Evolutionary conservation across 257 asterid genomes (phyloP), one percentile per base, ranked within the genome.

Genomic region (Gynochthodes officinalis): DNA sequence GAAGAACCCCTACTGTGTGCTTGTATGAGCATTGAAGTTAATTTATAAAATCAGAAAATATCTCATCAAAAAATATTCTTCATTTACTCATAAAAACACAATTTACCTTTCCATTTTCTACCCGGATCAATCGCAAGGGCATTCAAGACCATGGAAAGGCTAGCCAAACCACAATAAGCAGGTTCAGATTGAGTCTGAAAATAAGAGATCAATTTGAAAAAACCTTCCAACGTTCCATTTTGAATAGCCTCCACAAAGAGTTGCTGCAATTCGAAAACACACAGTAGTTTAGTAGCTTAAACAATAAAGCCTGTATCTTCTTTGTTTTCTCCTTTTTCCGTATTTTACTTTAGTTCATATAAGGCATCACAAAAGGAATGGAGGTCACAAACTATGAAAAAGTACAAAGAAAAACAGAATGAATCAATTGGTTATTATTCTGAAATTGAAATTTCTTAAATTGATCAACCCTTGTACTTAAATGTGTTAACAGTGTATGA

Each of bases 141-240:
- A 67, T 95, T 95, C 85, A 95, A 84, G 81, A 92, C 97, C 99
- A 95, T 90, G 30, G 98, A 89, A 82, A 95, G 95, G 88, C 98
- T 92, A 77, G 99, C 99, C 88, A 95, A 77, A 61, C 99, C 99
- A 82, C 99, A 95, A 71, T 84, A 95, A 65, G 99, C 97, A 77
- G 99, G 98, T 82, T 95, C 99, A 58, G 99, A 95, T 73, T 95
- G 99, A 71, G 99, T 95, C 86, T 95, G 98, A 82, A 95, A 95
- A 87, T 87, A 86, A 72, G 99, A 90, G 39, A 95, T 90, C 87
- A 95, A 78, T 83, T 84, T 95, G 88, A 90, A 95, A 78, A 95
- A 95, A 19, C 95, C 92, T 86, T 92, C 98, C 99, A 95, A 89
- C 5, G 90, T 90, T 74, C 99, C 99, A 81, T 80, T 83, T 77